Base-by-base conservation (phyloP, 345 rosid genomes). In the Leavenworthia alabamica region DNA sequence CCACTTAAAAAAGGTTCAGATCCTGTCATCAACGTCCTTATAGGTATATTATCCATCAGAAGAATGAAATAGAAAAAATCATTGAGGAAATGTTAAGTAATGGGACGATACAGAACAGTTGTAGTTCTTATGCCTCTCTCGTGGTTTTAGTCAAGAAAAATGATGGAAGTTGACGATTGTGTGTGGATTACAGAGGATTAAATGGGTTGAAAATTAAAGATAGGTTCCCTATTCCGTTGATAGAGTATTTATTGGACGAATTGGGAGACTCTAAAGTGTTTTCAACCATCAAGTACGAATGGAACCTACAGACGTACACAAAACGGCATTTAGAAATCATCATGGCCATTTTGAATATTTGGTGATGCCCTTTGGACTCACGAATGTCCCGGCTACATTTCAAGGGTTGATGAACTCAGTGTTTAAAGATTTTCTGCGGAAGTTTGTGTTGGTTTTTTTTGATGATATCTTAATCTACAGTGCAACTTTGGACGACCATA, bases 201-300 rank as follows among this genome's bases (percentile, higher is more conserved):
- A 31, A 31, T 31, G 35, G 35, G 0, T 1, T 31, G 8, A 31
- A 3, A 2, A 4, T 31, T 3, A 31, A 31, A 0, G 35, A 31
- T 0, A 31, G 0, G 0, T 31, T 8, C 3, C 10, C 0, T 2
- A 31, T 31, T 8, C 35, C 1, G 0, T 8, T 31, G 0, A 31
- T 31, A 8, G 35, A 31, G 1, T 10, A 8, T 8, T 3, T 31
- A 0, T 0, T 31, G 35, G 35, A 31, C 8, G 35, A 31, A 8
- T 8, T 31, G 0, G 35, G 4, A 0, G 35, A 1, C 3, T 31
- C 11, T 8, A 31, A 0, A 0, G 8, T 31, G 2, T 31, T 8
- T 8, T 31, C 35, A 2, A 31, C 0, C 35, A 31, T 31, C 11
- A 31, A 31, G 11, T 31, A 0, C 8, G 35, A 1, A 31, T 31